Evolutionary conservation across 2,329 filamentous ascomycete genomes (phyloP).

Genomic region (Alternaria novae-zelandiae): DNA sequence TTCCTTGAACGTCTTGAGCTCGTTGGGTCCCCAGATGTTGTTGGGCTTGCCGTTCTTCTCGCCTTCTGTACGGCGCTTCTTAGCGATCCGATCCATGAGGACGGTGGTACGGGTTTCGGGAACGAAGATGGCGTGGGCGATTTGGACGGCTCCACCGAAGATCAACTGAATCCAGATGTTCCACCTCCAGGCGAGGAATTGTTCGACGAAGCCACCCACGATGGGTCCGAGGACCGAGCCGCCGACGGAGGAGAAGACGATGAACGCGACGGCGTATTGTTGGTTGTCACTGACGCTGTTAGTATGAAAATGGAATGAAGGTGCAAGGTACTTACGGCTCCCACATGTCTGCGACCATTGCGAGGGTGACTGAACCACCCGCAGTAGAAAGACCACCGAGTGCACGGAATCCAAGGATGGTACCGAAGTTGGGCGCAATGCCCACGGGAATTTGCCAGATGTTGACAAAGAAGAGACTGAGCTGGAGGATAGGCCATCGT

Average conservation of each 20-base stretch:
- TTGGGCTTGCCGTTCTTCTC: conserved; percentile 63
- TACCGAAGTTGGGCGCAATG: conserved; percentile 74
- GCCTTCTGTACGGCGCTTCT: conserved; percentile 70
- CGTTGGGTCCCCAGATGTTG: conserved; percentile 77
- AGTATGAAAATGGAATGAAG: not conserved
- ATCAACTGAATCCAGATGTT: conserved; percentile 87
- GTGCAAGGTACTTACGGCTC: conserved; percentile 45
- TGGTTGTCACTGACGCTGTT: conserved; percentile 51
- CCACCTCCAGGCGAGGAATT: conserved; percentile 75
- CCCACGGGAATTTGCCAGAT: conserved; percentile 71
- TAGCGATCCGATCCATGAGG: conserved; percentile 80
- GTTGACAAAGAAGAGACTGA: conserved; percentile 76
- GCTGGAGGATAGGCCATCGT: conserved; percentile 76
- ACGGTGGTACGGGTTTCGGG: conserved; percentile 80
- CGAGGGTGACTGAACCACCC: conserved; percentile 69
- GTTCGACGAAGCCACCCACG: conserved; percentile 76
- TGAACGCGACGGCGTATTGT: conserved; percentile 71
- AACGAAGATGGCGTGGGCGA: conserved; percentile 71
- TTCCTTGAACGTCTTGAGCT: conserved; percentile 58
- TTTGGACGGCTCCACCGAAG: conserved; percentile 73
- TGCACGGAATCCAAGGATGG: conserved; percentile 68
- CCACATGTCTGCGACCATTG: conserved; percentile 67
- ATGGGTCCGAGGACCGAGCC: conserved; percentile 79
- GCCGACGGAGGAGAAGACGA: conserved; percentile 80
- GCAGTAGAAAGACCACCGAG: conserved; percentile 58